These are phyloP conservation scores for Isabelozyma pseudorhagii DNA, from an alignment of 805 yeast species.

Conservation along the genomic window DNA sequence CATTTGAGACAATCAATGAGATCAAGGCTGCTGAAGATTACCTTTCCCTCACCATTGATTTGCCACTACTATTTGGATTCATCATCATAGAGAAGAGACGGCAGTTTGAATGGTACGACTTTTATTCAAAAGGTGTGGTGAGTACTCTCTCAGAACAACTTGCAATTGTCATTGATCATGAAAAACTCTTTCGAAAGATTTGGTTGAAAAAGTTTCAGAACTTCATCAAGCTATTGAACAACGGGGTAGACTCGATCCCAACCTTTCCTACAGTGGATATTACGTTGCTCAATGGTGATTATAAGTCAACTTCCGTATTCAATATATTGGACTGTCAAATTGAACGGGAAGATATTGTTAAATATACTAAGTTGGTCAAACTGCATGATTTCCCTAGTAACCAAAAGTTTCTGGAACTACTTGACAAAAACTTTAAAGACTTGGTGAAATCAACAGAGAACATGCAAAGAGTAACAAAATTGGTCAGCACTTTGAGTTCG, in stretches of 20 bases:
- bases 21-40: conserved; percentile 34
- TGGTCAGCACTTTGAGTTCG: conserved; percentile 27
- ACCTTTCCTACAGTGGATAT: conserved; percentile 32
- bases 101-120: conserved; percentile 55
- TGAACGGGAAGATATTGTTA: conserved; percentile 30
- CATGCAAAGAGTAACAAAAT: conserved; percentile 31
- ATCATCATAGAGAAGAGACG: conserved; percentile 60
- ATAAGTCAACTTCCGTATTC: conserved; percentile 11
- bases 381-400: conserved; percentile 13
- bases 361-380: conserved; percentile 23
- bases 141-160: conserved; percentile 53
- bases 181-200: conserved; percentile 47
- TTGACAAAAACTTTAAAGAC: conserved; percentile 45
- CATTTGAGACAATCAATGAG: conserved; percentile 17
- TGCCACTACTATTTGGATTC: conserved; percentile 73
- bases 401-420: conserved; percentile 33
- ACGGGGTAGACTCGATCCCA: conserved; percentile 6
- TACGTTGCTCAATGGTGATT: conserved; percentile 24
- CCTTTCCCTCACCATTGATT: conserved; percentile 50
- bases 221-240: conserved; percentile 22
- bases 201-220: conserved; percentile 66
- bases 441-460: conserved; percentile 37
- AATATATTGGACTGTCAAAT: conserved; percentile 35
- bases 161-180: conserved; percentile 55
- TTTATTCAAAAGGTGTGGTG: conserved; percentile 36